These are phyloP conservation scores for Termitomyces sp. DNA, from an alignment of 768 basidiomycete species.

Conservation along the genomic window DNA sequence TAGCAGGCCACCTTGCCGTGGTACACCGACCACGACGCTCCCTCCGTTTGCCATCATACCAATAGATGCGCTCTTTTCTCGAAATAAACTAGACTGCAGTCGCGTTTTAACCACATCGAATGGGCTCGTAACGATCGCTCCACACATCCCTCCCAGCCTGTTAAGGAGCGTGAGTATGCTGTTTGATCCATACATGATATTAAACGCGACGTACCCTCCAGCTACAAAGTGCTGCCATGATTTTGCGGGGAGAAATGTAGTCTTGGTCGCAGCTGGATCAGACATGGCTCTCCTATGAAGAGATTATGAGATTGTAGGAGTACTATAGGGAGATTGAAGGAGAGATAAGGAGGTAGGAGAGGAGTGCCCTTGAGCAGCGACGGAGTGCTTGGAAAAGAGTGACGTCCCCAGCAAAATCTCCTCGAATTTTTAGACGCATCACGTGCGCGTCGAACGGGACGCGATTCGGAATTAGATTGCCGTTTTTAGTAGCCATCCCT, in stretches of 20 bases:
- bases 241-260: slow-evolving; percentile 55
- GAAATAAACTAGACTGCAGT: slow-evolving; percentile 86
- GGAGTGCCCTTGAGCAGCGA: background rate
- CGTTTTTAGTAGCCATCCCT: too few relatives aligned
- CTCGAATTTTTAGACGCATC: slow-evolving; percentile 11
- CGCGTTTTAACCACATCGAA: slow-evolving; percentile 99
- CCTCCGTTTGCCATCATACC: slow-evolving; percentile 36
- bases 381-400: background rate
- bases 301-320: background rate
- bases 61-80: slow-evolving; percentile 34
- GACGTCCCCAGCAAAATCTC: slow-evolving; percentile 1
- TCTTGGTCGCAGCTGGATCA: slow-evolving; percentile 27
- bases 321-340: background rate
- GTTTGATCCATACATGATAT: background rate
- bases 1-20: slow-evolving; percentile 53
- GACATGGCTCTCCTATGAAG: slow-evolving; percentile 15
- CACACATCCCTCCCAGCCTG: slow-evolving; percentile 96
- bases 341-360: background rate
- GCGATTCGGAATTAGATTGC: slow-evolving; percentile 12
- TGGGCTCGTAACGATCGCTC: slow-evolving; percentile 93
- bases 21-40: slow-evolving; percentile 33
- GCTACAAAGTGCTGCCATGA: slow-evolving; percentile 85
- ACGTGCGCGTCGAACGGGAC: slow-evolving; percentile 8
- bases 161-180: background rate
- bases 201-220: slow-evolving; percentile 63